Evolutionary conservation across 1,139 yeast species (phyloP).

Genomic region (Sugiyamaella castrensis): DNA sequence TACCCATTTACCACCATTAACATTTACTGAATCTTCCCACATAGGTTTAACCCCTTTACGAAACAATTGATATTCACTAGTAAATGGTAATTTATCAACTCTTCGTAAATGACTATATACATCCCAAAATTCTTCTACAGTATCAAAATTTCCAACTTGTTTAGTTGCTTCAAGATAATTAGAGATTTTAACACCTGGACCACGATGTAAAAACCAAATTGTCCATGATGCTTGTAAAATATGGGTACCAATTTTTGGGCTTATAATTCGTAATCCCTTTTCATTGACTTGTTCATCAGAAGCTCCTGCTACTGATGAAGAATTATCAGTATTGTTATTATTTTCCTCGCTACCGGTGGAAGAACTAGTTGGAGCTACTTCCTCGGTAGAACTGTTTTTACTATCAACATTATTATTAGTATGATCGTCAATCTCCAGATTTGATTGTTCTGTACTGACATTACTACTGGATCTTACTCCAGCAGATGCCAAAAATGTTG

Average conservation of each 20-base stretch:
- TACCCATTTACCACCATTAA: slow-evolving; percentile 66
- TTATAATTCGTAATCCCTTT: slow-evolving; percentile 22
- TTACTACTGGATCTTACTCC: slow-evolving; percentile 17
- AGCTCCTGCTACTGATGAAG: not conserved
- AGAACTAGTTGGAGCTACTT: too few relatives aligned
- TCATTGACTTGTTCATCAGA: slow-evolving; percentile 13
- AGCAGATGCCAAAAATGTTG: slow-evolving; percentile 29
- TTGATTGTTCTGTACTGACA: not conserved
- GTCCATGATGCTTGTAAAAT: slow-evolving; percentile 33
- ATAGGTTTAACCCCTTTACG: slow-evolving; percentile 64
- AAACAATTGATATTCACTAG: slow-evolving; percentile 59
- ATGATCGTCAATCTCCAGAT: not conserved
- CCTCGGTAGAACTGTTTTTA: not conserved
- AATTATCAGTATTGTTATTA: not conserved
- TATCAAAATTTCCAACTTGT: slow-evolving; percentile 36
- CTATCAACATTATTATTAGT: not conserved
- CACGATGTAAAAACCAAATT: slow-evolving; percentile 39
- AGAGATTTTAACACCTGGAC: slow-evolving; percentile 37
- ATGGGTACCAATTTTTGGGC: slow-evolving; percentile 22
- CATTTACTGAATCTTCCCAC: slow-evolving; percentile 68
- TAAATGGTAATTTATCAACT: slow-evolving; percentile 49
- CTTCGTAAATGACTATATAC: slow-evolving; percentile 48
- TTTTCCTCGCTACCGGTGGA: slow-evolving; percentile 1
- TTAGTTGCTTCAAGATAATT: slow-evolving; percentile 38
- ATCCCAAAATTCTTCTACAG: slow-evolving; percentile 65